Conservation (phyloP, 2,329 filamentous ascomycete genomes). For the Sordariomycetes sp. region DNA sequence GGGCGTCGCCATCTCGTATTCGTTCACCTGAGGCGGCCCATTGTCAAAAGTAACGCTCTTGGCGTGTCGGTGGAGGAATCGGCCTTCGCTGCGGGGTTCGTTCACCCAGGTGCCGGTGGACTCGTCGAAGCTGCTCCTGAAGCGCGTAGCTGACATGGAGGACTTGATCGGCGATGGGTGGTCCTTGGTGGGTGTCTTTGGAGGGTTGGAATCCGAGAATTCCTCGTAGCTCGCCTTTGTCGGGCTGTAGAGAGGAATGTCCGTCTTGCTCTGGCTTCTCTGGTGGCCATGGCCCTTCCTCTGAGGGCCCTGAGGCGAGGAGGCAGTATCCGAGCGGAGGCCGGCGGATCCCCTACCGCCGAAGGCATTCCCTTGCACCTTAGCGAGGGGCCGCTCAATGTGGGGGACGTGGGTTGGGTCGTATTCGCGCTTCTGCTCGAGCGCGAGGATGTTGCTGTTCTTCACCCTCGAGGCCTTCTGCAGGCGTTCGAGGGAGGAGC, state of each 20-base stretch:
- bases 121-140: conserved; percentile 59
- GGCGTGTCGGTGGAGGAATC: conserved; percentile 67
- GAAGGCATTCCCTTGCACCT: conserved; percentile 63
- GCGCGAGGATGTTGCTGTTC: conserved; percentile 94
- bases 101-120: conserved; percentile 59
- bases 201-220: conserved; percentile 11
- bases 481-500: conserved; percentile 89
- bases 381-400: conserved; percentile 73
- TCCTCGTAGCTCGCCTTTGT: conserved; percentile 12
- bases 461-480: conserved; percentile 92
- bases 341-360: conserved; percentile 45
- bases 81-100: conserved; percentile 49
- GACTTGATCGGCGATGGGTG: conserved; percentile 79
- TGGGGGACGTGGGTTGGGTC: conserved; percentile 69
- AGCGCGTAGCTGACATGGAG: conserved; percentile 61
- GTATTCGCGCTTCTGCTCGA: conserved; percentile 87
- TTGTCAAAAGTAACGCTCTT: conserved; percentile 98
- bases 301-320: conserved; percentile 11
- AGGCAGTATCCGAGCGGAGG: conserved; percentile 34
- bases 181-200: conserved; percentile 53
- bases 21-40: conserved; percentile 86
- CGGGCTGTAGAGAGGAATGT: conserved; percentile 46
- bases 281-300: conserved; percentile 33
- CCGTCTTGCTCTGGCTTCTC: conserved; percentile 48
- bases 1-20: conserved; percentile 96